Conservation (phyloP, 225 moss, liverwort and hornwort species). For the Takakia lepidozioides region DNA sequence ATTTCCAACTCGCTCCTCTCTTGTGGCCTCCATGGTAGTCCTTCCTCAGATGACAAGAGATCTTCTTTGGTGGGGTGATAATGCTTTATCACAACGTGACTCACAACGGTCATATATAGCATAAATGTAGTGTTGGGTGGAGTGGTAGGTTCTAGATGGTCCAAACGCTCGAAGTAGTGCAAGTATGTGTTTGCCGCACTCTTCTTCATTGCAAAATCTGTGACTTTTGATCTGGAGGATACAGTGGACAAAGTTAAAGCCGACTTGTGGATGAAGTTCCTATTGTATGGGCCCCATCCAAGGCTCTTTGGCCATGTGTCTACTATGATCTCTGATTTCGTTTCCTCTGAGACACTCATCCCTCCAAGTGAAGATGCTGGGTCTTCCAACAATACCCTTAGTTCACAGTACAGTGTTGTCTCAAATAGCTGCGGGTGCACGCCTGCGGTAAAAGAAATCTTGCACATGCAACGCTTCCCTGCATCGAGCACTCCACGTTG, state of each 20-base stretch:
- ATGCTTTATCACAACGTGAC: conserved; percentile 42
- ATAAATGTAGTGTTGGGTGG: conserved; percentile 46
- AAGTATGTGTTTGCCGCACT: conserved; percentile 41
- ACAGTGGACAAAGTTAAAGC: conserved; percentile 43
- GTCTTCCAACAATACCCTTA: conserved; percentile 33
- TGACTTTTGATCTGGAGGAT: conserved; percentile 49
- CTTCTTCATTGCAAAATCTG: conserved; percentile 35
- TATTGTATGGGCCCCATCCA: conserved; percentile 48
- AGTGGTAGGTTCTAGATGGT: conserved; percentile 42
- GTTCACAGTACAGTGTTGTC: conserved; percentile 54
- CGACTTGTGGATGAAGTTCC: conserved; percentile 60
- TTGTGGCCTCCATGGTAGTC: conserved; percentile 47
- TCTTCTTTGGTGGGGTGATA: conserved; percentile 60
- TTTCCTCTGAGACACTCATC: conserved; percentile 26
- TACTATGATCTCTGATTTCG: conserved; percentile 45
- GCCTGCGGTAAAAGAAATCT: conserved; percentile 71
- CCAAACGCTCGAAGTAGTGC: conserved; percentile 50
- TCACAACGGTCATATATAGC: conserved; percentile 55
- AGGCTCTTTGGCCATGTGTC: conserved; percentile 82
- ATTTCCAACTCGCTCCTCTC: conserved; percentile 50
- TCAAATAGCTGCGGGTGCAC: conserved; percentile 75
- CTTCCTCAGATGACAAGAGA: conserved; percentile 41
- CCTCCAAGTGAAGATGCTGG: conserved; percentile 26
- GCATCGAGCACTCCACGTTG: conserved; percentile 58
- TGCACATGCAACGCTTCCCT: conserved; percentile 64